These are phyloP conservation scores for Candida chauliodis DNA, from an alignment of 805 yeast genomes.

Conservation along the genomic window DNA sequence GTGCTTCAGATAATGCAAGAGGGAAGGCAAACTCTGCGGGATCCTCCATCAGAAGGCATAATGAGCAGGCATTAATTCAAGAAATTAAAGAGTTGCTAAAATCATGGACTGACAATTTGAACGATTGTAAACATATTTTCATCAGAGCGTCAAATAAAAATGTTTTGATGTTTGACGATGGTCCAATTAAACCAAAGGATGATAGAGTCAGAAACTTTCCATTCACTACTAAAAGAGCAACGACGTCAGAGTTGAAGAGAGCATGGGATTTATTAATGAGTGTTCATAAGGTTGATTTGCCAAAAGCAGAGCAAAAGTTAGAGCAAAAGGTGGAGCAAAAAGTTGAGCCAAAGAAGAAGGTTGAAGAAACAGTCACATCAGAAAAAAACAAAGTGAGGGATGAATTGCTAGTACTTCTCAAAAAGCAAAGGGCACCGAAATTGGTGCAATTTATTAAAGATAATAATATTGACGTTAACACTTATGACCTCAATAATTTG, in stretches of 20 bases:
- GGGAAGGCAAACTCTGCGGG: conserved; percentile 98
- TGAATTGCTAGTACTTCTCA: conserved; percentile 49
- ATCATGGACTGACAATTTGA: conserved; percentile 61
- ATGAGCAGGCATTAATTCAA: conserved; percentile 74
- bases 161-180: conserved; percentile 64
- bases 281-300: conserved; percentile 51
- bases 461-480: conserved; percentile 50
- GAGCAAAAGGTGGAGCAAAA: conserved; percentile 16
- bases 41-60: conserved; percentile 80
- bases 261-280: conserved; percentile 81
- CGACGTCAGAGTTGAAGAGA: conserved; percentile 70
- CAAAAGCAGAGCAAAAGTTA: conserved; percentile 32
- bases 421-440: conserved; percentile 75
- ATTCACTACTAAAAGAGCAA: conserved; percentile 86
- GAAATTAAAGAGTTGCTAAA: conserved; percentile 72
- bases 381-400: conserved; percentile 28
- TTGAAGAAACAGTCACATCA: conserved; percentile 45
- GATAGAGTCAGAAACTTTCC: conserved; percentile 69
- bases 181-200: conserved; percentile 53
- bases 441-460: conserved; percentile 59
- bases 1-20: conserved; percentile 84
- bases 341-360: conserved; percentile 12
- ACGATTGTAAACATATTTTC: conserved; percentile 65
- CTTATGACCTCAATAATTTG: conserved; percentile 54
- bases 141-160: conserved; percentile 71